A percentile compares a stretch with the other conserved stretches of the same genome.
Evolutionary conservation across 495 filamentous ascomycete species (phyloP).

Genomic region (Aspergillus bertholletiae): DNA sequence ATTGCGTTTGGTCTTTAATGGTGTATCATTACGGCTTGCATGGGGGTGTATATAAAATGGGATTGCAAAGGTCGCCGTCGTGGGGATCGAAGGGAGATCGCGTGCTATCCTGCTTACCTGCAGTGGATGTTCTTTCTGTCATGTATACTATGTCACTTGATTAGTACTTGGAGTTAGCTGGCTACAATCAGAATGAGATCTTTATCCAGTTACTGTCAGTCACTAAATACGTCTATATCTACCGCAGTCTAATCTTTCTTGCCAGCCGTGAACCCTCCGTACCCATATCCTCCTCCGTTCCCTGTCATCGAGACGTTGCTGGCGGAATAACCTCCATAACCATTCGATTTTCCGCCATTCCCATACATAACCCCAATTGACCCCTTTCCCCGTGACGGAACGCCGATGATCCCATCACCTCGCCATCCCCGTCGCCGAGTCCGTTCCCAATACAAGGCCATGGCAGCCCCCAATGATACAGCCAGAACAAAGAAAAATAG

Average conservation of each 20-base stretch:
- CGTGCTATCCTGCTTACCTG: neutral
- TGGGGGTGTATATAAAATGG: conserved; percentile 10
- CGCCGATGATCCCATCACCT: conserved; percentile 43
- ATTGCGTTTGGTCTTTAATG: neutral
- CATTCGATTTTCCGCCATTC: conserved; percentile 43
- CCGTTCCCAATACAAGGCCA: conserved; percentile 45
- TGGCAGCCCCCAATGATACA: conserved; percentile 43
- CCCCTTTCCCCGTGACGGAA: conserved; percentile 27
- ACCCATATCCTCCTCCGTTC: conserved; percentile 28
- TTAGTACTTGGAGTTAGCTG: neutral
- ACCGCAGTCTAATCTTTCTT: conserved; percentile 49
- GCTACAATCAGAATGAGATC: neutral
- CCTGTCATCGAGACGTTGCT: conserved; percentile 20
- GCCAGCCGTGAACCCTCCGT: conserved; percentile 43
- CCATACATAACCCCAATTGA: conserved; percentile 39
- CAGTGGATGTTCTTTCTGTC: neutral
- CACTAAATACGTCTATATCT: neutral
- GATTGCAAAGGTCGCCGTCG: neutral
- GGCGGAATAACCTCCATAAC: conserved; percentile 49
- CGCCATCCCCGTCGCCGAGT: conserved; percentile 34
- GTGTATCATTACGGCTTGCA: neutral
- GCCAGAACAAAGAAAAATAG: conserved; percentile 41
- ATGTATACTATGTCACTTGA: conserved; percentile 5
- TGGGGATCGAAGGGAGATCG: neutral
- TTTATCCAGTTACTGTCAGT: neutral